Conservation (phyloP, 805 yeast species). For the Candida caryicola region DNA sequence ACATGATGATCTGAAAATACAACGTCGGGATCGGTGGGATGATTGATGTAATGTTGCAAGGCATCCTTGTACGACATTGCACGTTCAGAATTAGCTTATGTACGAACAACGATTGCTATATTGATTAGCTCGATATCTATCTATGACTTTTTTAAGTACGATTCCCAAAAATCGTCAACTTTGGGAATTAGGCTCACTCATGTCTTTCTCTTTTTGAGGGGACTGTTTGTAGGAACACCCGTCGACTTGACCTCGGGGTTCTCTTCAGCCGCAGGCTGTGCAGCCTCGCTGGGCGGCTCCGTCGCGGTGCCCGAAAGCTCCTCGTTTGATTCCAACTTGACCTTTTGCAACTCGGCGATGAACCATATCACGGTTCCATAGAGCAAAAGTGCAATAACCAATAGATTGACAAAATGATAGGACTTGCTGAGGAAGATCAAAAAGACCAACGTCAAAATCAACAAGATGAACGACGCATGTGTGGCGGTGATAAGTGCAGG, state of each 20-base stretch:
- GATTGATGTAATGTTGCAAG: slow-evolving; percentile 45
- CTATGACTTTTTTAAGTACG: too few species aligned
- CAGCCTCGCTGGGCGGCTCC: slow-evolving; percentile 19
- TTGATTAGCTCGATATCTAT: too few species aligned
- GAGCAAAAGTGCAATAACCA: slow-evolving; percentile 57
- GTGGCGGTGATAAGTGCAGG: slow-evolving; percentile 90
- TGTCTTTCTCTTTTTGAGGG: slow-evolving; percentile 11
- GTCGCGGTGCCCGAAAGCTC: too few species aligned
- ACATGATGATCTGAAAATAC: slow-evolving; percentile 52
- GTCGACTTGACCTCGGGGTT: slow-evolving; percentile 1
- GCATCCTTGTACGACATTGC: slow-evolving; percentile 49
- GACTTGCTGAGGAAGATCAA: slow-evolving; percentile 61
- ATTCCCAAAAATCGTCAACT: too few species aligned
- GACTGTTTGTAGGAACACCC: slow-evolving; percentile 5
- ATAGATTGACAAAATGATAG: slow-evolving; percentile 61
- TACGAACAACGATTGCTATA: not conserved
- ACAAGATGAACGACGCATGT: slow-evolving; percentile 71
- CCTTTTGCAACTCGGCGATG: slow-evolving; percentile 58
- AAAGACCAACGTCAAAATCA: slow-evolving; percentile 53
- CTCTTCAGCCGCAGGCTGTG: slow-evolving; percentile 10
- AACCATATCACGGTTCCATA: slow-evolving; percentile 91
- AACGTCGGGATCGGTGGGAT: slow-evolving; percentile 40
- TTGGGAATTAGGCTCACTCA: not conserved
- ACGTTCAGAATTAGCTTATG: not conserved
- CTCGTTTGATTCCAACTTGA: slow-evolving; percentile 44